Conservation (phyloP, 352 stramenopile genomes). For the Pythium dissotocum region DNA sequence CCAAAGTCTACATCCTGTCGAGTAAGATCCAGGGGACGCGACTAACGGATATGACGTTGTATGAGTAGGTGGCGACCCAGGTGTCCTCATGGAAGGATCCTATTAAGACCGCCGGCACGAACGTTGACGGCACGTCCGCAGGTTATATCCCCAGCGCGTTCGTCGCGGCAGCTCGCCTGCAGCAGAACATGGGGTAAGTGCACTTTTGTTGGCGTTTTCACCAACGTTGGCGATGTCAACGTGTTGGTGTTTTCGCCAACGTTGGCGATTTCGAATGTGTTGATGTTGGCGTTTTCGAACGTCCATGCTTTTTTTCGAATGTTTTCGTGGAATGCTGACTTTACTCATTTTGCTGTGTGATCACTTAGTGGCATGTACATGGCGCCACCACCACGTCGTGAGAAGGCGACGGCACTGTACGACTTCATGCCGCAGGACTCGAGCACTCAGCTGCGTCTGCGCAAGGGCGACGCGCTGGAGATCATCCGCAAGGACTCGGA, state of each 20-base stretch:
- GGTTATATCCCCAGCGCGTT: conserved; percentile 71
- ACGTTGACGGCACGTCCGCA: conserved; percentile 35
- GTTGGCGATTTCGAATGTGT: not conserved
- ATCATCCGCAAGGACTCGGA: conserved; percentile 83
- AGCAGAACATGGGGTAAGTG: conserved; percentile 53
- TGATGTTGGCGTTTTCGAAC: not conserved
- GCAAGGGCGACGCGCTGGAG: conserved; percentile 70
- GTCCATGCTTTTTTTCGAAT: not conserved
- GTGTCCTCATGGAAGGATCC: conserved; percentile 58
- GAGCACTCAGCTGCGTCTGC: conserved; percentile 63
- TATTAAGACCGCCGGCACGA: conserved; percentile 37
- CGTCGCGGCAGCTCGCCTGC: conserved; percentile 46
- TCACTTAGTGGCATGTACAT: conserved; percentile 20
- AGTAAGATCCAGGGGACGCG: not conserved
- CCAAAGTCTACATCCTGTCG: not conserved
- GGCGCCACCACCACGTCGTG: conserved; percentile 26
- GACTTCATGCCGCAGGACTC: conserved; percentile 75
- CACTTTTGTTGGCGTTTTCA: not conserved
- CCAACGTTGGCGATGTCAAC: not conserved
- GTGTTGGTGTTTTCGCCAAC: not conserved
- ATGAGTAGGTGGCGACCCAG: conserved; percentile 26
- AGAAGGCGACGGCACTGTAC: conserved; percentile 74
- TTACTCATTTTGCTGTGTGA: not conserved
- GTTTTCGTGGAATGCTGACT: not conserved
- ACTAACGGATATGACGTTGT: not conserved